Evolutionary conservation across 2,329 filamentous ascomycete species (phyloP).

Genomic region (Microsporum ferrugineum): DNA sequence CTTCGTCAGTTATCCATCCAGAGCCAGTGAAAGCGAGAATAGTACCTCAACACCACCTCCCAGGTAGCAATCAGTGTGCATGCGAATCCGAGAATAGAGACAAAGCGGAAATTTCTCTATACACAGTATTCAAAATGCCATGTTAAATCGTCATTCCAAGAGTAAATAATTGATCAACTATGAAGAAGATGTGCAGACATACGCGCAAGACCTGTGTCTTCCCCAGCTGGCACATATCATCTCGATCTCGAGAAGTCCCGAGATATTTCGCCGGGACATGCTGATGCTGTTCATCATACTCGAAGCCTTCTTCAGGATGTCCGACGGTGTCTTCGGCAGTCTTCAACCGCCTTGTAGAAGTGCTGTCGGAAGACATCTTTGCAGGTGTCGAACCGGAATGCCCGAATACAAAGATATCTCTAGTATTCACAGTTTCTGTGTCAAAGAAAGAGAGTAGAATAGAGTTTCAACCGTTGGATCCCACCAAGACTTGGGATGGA

Average conservation of each 20-base stretch:
- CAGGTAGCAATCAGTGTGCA: conserved; percentile 35
- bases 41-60: conserved; percentile 32
- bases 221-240: conserved; percentile 30
- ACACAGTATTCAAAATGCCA: neutral
- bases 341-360: neutral
- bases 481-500: neutral
- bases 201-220: conserved; percentile 31
- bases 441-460: neutral
- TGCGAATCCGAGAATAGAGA: conserved; percentile 37
- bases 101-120: conserved; percentile 36
- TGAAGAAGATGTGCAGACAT: conserved; percentile 9
- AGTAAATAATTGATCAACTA: neutral
- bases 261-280: conserved; percentile 27
- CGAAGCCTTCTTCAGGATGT: neutral
- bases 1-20: conserved; percentile 2
- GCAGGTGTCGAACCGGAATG: neutral
- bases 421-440: neutral
- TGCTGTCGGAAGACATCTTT: neutral
- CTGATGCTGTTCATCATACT: conserved; percentile 17
- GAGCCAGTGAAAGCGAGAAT: neutral
- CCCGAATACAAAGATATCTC: neutral
- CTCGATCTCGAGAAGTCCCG: conserved; percentile 28
- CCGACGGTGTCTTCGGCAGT: neutral
- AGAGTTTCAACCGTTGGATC: neutral
- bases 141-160: neutral